Percentiles rank a stretch among this genome's conserved stretches.
Conservation (phyloP, 371 early-diverging fungal species). For the Rhizopus delemar region DNA sequence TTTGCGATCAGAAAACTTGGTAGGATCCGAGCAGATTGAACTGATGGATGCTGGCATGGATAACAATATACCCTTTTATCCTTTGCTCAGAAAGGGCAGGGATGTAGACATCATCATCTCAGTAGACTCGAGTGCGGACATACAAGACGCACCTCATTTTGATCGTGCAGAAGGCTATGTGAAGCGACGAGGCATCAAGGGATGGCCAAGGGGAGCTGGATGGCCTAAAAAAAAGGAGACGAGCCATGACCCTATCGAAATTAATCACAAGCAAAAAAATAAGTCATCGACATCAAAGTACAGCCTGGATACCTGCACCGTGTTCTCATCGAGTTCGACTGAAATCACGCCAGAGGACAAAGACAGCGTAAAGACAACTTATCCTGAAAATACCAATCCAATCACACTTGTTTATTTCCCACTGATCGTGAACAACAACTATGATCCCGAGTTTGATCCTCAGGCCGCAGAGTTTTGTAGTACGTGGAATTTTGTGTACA, state of each 20-base stretch:
- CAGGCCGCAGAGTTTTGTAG: slow-evolving; percentile 59
- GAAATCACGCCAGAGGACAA: slow-evolving; percentile 13
- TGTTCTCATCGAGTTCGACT: slow-evolving; percentile 25
- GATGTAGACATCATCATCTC: slow-evolving; percentile 67
- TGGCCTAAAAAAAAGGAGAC: slow-evolving; percentile 36
- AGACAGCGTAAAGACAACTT: background rate
- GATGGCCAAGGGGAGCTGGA: slow-evolving; percentile 48
- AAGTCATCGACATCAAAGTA: slow-evolving; percentile 20
- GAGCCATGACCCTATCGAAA: slow-evolving; percentile 5
- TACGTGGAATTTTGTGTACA: slow-evolving; percentile 68
- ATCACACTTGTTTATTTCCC: slow-evolving; percentile 64
- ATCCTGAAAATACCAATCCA: slow-evolving; percentile 25
- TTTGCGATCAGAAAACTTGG: slow-evolving; percentile 26
- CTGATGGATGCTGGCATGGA: slow-evolving; percentile 77
- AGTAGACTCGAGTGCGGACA: slow-evolving; percentile 68
- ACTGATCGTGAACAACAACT: slow-evolving; percentile 52
- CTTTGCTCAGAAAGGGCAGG: slow-evolving; percentile 64
- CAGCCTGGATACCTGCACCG: slow-evolving; percentile 40
- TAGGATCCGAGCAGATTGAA: slow-evolving; percentile 39
- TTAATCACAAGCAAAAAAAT: slow-evolving; percentile 25
- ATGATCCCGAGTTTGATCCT: slow-evolving; percentile 60
- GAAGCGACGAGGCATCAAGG: slow-evolving; percentile 47
- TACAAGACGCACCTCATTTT: slow-evolving; percentile 64
- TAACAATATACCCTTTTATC: slow-evolving; percentile 75
- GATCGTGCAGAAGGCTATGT: slow-evolving; percentile 61